These are phyloP conservation scores for Malania oleifera DNA, from an alignment of 164 flowering plant species.

Conservation along the genomic window DNA sequence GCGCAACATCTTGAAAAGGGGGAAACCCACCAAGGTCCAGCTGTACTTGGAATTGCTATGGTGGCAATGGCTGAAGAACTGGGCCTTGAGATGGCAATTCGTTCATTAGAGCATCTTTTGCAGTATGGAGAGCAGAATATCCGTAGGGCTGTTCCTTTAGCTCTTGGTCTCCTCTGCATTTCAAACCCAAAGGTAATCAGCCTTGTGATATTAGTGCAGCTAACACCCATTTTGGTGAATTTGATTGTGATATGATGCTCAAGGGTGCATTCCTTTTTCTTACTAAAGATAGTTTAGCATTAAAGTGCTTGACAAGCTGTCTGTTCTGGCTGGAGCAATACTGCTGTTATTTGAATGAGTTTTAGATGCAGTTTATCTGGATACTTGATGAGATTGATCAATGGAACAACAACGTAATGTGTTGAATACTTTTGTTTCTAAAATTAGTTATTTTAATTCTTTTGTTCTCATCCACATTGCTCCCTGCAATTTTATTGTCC, in stretches of 20 bases:
- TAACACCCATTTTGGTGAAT: neutral
- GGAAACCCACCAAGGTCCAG: constrained; percentile 94
- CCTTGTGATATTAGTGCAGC: neutral
- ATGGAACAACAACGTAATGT: neutral
- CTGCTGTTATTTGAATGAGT: neutral
- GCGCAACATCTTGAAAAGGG: constrained; percentile 91
- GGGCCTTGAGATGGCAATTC: constrained; percentile 96
- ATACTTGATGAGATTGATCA: neutral
- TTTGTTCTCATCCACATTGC: too few species aligned
- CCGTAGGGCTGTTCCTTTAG: constrained; percentile 89
- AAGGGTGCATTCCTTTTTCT: neutral
- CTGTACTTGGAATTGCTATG: constrained; percentile 98
- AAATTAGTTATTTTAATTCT: too few species aligned
- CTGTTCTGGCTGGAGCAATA: too few species aligned
- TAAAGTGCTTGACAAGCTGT: neutral
- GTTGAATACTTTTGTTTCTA: too few species aligned
- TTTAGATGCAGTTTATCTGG: neutral
- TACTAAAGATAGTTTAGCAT: neutral
- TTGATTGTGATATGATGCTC: neutral
- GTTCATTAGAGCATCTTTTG: constrained; percentile 89
- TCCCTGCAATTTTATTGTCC: too few species aligned
- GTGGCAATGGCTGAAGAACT: constrained; percentile 99
- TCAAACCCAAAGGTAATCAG: constrained; percentile 87
- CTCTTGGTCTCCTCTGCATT: constrained; percentile 92
- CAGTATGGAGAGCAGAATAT: constrained; percentile 94